Evolutionary conservation across 345 rosid species (phyloP), one percentile per base, ranked within the genome.

Genomic region (Brassica nigra): DNA sequence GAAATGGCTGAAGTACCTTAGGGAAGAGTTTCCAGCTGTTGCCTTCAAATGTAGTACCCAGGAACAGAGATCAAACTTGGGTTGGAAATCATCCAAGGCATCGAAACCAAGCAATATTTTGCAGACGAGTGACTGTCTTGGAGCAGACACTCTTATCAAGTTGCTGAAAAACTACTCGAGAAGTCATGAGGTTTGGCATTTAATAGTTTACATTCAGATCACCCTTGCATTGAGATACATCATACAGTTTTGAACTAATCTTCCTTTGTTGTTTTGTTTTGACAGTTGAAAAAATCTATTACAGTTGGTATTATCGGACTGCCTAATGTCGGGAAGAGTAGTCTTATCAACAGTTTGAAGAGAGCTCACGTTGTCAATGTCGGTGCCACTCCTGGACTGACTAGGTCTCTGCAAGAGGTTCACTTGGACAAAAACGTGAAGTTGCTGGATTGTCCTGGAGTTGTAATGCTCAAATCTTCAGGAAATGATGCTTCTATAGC

Each of bases 261-360:
- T 37, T 64, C 10, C 29, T 29, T 49, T 82, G 67, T 49, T 68
- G 28, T 28, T 67, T 67, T 16, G 18, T 62, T 62, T 80, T 77
- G 33, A 76, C 97, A 95, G 99, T 89, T 95, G 28, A 95, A 90
- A 82, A 95, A 93, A 83, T 87, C 97, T 10, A 91, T 95, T 23
- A 95, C 98, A 14, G 97, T 95, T 28, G 98, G 98, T 66, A 81
- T 95, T 31, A 90, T 95, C 59, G 99, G 99, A 68, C 85, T 93
- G 70, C 98, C 98, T 74, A 95, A 93, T 87, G 99, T 95, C 27
- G 99, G 98, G 69, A 95, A 95, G 90, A 95, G 99, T 82, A 95
- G 99, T 86, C 90, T 95, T 69, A 95, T 95, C 47, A 95, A 95
- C 87, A 95, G 99, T 86, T 88, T 95, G 87, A 95, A 93, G 86